Evolutionary conservation across 2,329 filamentous ascomycete genomes (phyloP), one percentile per base, ranked within the genome.

Genomic region (Verticillium nubilum): DNA sequence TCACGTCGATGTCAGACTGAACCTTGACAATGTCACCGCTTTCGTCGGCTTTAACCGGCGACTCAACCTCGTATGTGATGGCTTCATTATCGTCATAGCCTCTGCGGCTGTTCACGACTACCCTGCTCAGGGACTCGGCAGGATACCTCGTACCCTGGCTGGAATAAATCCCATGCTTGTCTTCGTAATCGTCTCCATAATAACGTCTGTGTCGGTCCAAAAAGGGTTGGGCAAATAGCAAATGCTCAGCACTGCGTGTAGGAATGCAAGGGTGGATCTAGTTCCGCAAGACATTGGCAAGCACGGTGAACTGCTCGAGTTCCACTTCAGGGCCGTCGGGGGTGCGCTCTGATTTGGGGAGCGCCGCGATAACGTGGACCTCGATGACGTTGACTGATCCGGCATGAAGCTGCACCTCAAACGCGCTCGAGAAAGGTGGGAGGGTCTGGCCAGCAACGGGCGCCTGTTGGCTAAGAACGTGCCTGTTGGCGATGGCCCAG

Each of bases 251-350:
- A 25, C 28, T 33, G 17, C 7, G 25, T 54, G 52, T 28, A 29
- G 19, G 42, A 47, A 47, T 47, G 42, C 19, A 47, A 56, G 54
- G 54, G 54, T 37, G 9, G 47, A 47, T 50, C 66, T 71, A 81
- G 56, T 70, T 70, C 73, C 76, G 82, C 71, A 86, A 73, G 66
- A 96, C 74, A 72, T 95, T 89, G 62, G 89, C 83, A 73, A 90
- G 90, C 28, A 95, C 79, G 1, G 86, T 91, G 60, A 92, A 81
- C 66, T 88, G 89, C 76, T 97, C 92, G 63, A 93, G 78, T 70
- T 95, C 91, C 35, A 88, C 83, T 62, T 87, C 84, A 10, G 86
- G 78, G 0, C 84, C 86, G 27, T 80, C 80, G 0, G 80, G 76
- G 37, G 81, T 74, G 61, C 81, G 85, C 68, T 85, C 78, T 23